Evolutionary conservation across 2,329 filamentous ascomycete species (phyloP).

Genomic region (Aspergillus sp.): DNA sequence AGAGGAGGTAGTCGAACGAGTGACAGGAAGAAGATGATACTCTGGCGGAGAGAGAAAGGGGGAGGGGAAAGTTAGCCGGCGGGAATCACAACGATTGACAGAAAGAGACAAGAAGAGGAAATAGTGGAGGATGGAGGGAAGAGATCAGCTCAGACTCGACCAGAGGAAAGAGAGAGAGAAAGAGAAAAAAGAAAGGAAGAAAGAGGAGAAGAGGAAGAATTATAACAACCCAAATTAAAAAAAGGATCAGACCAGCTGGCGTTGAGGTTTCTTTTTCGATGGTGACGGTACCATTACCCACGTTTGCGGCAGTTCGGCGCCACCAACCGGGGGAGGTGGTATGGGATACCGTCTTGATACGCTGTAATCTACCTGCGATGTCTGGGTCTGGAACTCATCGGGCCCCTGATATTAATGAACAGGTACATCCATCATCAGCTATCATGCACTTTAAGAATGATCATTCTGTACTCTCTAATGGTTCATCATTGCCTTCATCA

Average conservation of each 20-base stretch:
- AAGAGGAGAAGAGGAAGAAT: slow-evolving; percentile 11
- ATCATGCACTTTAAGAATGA: too few relatives aligned
- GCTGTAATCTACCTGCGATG: not conserved
- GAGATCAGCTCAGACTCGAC: not conserved
- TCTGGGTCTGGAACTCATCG: not conserved
- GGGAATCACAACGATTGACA: not conserved
- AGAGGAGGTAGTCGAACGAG: not conserved
- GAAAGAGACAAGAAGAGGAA: not conserved
- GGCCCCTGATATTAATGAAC: not conserved
- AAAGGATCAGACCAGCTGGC: slow-evolving; percentile 24
- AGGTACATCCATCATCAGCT: not conserved
- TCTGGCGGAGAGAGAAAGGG: not conserved
- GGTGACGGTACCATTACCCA: not conserved
- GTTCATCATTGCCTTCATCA: too few relatives aligned
- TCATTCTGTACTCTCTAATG: too few relatives aligned
- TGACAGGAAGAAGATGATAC: not conserved
- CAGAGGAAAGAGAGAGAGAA: slow-evolving; percentile 5
- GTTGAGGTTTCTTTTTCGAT: slow-evolving; percentile 13
- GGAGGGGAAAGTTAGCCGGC: not conserved
- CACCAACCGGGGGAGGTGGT: not conserved
- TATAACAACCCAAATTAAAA: slow-evolving; percentile 12
- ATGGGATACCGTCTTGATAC: not conserved
- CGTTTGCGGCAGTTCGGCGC: not conserved
- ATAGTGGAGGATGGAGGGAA: not conserved
- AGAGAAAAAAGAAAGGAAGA: slow-evolving; percentile 10